phyloP scores from a whole-genome alignment of 495 filamentous ascomycete species.

The Hypoxylon subgilvum region DNA sequence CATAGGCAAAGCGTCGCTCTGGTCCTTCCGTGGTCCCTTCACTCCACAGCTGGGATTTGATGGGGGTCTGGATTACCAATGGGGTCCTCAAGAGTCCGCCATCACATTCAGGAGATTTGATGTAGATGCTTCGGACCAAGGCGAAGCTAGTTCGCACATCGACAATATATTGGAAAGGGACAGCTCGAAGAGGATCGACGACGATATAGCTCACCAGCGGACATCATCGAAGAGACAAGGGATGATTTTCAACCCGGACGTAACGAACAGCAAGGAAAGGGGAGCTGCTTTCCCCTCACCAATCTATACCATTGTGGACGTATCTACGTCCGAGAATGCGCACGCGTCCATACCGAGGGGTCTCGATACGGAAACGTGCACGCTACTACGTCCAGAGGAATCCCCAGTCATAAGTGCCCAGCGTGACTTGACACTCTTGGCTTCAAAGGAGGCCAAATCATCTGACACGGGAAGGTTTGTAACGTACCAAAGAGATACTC shows the following conservation, averaged over 20 bases:
- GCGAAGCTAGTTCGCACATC: background rate
- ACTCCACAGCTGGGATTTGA: conserved; percentile 44
- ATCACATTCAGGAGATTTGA: conserved; percentile 27
- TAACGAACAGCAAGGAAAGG: background rate
- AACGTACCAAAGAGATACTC: background rate
- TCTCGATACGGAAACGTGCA: background rate
- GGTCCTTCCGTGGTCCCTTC: conserved; percentile 43
- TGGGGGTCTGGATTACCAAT: conserved; percentile 43
- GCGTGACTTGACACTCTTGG: background rate
- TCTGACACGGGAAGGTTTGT: conserved; percentile 10
- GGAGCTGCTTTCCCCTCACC: background rate
- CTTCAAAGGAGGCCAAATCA: background rate
- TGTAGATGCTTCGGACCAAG: conserved; percentile 4
- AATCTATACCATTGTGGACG: conserved; percentile 18
- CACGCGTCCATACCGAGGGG: conserved; percentile 6
- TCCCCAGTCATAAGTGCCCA: background rate
- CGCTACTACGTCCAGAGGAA: background rate
- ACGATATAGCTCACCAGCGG: background rate
- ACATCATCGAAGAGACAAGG: conserved; percentile 32
- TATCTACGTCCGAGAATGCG: background rate
- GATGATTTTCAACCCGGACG: conserved; percentile 21
- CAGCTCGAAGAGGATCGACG: background rate
- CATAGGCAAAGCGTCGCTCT: conserved; percentile 25
- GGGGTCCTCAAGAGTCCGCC: conserved; percentile 29
- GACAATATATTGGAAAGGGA: background rate